Evolutionary conservation across 176 grass and related monocot genomes (phyloP), one percentile per base, ranked within the genome.

Genomic region (Cocos nucifera): DNA sequence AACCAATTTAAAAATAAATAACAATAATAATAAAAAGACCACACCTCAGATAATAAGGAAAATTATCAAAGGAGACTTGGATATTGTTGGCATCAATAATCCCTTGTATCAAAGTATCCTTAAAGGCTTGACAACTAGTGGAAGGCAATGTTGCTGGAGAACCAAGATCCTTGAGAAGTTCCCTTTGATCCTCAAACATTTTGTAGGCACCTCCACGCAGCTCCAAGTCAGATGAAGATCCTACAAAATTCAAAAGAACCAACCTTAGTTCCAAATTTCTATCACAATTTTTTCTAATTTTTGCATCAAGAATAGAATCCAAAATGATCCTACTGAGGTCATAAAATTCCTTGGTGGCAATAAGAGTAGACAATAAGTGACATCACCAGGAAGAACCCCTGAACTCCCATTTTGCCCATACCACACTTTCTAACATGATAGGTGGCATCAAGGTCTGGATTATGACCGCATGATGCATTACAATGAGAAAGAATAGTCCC

Each of bases 41-140:
- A 39, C 78, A 97, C 93, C 93, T 97, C 60, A 97, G 78, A 67
- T 82, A 97, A 74, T 97, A 97, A 17, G 93, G 76, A 67, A 91
- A 97, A 59, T 54, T 84, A 60, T 97, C 84, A 71, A 97, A 88
- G 51, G 86, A 85, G 62, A 75, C 79, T 51, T 80, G 69, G 69
- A 88, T 82, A 79, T 91, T 69, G 49, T 49, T 88, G 58, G 84
- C 69, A 54, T 75, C 83, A 62, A 91, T 16, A 80, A 86, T 57
- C 25, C 66, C 79, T 30, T 82, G 83, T 67, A 88, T 97, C 58
- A 97, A 71, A 64, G 73, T 76, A 58, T 88, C 87, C 77, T 97
- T 91, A n/a, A 88, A 72, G 62, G 86, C 64, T 63, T 83, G 62
- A 26, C 66, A 71, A 72, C 74, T 73, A 84, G 54, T 49, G 51